These are phyloP conservation scores for Rhipidocladum racemiflorum DNA, from an alignment of 176 grass and related monocot genomes.

Conservation along the genomic window DNA sequence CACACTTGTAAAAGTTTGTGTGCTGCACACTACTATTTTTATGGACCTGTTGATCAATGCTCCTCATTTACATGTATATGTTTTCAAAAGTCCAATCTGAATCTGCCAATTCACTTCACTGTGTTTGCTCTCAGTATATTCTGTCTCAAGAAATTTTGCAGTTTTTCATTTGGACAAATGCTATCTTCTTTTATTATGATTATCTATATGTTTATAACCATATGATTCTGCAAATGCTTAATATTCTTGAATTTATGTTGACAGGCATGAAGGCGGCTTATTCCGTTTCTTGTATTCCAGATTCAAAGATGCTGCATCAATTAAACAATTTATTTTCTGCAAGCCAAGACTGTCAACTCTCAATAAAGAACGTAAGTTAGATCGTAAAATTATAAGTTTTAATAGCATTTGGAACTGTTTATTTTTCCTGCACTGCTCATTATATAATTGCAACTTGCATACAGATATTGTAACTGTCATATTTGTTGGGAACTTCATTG, in stretches of 20 bases:
- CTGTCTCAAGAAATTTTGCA: not conserved
- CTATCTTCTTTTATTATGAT: not conserved
- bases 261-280: slow-evolving; percentile 67
- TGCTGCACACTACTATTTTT: not conserved
- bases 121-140: not conserved
- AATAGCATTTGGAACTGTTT: not conserved
- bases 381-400: not conserved
- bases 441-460: slow-evolving; percentile 30
- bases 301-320: slow-evolving; percentile 49
- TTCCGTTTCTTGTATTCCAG: slow-evolving; percentile 50
- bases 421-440: slow-evolving; percentile 30
- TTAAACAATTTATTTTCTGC: slow-evolving; percentile 37
- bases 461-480: slow-evolving; percentile 76
- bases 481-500: slow-evolving; percentile 96
- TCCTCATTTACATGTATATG: not conserved
- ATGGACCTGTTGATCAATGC: not conserved
- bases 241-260: slow-evolving; percentile 16
- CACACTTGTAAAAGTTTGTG: not conserved
- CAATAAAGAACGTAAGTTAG: slow-evolving; percentile 57
- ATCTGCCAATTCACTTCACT: not conserved
- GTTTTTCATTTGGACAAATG: not conserved
- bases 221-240: slow-evolving; percentile 7
- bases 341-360: slow-evolving; percentile 50
- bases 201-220: not conserved
- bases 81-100: slow-evolving; percentile 1